Conservation (phyloP, 1,284 basidiomycete species). For the Leccinum fallax region DNA sequence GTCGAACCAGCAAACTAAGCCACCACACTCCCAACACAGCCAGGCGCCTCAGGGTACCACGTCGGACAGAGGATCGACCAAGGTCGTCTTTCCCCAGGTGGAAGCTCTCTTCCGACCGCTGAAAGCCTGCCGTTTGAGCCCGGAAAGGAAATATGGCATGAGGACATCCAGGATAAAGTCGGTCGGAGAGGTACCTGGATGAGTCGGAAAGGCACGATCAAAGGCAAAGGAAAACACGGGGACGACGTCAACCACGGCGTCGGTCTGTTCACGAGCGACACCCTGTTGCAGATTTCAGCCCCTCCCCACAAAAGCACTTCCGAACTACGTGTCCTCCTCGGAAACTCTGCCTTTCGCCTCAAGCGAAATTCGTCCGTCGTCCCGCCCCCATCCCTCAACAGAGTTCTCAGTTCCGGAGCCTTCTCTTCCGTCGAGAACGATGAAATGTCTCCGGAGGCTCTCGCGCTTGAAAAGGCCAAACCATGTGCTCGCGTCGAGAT, state of each 20-base stretch:
- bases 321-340: constrained; percentile 62
- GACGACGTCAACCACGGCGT: constrained; percentile 13
- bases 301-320: constrained; percentile 50
- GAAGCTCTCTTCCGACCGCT: constrained; percentile 16
- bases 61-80: constrained; percentile 42
- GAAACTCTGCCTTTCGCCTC: constrained; percentile 56
- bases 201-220: constrained; percentile 9
- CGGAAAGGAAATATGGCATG: constrained; percentile 29
- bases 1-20: too few species aligned
- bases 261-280: constrained; percentile 49
- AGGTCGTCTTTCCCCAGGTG: constrained; percentile 35
- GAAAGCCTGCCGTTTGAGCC: constrained; percentile 13
- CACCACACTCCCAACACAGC: constrained; percentile 14
- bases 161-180: constrained; percentile 9
- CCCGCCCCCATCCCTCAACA: constrained; percentile 26
- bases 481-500: constrained; percentile 77
- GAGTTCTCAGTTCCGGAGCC: constrained; percentile 6
- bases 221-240: constrained; percentile 4
- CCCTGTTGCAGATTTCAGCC: constrained; percentile 51
- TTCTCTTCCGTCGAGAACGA: constrained; percentile 15
- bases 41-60: constrained; percentile 39
- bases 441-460: constrained; percentile 26
- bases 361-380: constrained; percentile 54
- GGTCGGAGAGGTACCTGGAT: constrained; percentile 23
- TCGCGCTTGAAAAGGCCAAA: constrained; percentile 66